Percentiles rank a stretch among this genome's conserved stretches.
These are phyloP conservation scores for Emmonsia crescens DNA, from an alignment of 2,329 filamentous ascomycete species.

Conservation along the genomic window DNA sequence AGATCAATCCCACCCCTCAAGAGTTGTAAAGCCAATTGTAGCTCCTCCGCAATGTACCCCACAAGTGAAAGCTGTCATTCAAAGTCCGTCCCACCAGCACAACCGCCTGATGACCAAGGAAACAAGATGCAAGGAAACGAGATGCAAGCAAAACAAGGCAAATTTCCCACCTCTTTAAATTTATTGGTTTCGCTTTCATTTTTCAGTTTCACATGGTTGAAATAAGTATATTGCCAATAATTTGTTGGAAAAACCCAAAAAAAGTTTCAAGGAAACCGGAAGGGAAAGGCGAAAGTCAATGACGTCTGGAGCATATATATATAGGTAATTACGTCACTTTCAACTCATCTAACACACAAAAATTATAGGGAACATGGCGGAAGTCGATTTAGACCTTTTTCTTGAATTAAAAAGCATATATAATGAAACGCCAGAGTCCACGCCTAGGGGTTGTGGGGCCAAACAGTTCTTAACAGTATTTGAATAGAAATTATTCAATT, in stretches of 20 bases:
- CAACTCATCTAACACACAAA: not conserved
- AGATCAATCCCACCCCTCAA: too few species aligned
- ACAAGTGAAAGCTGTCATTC: too few species aligned
- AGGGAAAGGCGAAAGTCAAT: not conserved
- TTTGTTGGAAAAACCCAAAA: not conserved
- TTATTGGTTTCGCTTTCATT: too few species aligned
- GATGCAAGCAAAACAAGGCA: too few species aligned
- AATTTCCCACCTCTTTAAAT: too few species aligned
- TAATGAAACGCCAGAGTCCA: not conserved
- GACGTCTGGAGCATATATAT: not conserved
- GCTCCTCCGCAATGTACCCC: too few species aligned
- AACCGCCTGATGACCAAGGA: not conserved
- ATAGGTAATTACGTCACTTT: not conserved
- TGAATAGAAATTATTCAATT: not conserved
- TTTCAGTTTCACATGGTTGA: too few species aligned
- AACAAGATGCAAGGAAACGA: not conserved
- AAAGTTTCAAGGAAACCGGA: not conserved
- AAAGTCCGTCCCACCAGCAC: too few species aligned
- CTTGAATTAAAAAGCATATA: not conserved
- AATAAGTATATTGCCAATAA: not conserved
- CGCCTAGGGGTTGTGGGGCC: not conserved
- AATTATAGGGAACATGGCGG: too few species aligned
- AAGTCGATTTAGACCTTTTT: not conserved
- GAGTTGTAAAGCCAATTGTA: too few species aligned
- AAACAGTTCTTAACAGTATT: not conserved